A percentile compares a stretch with the other conserved stretches of the same genome.
phyloP scores from a whole-genome alignment of 2,329 filamentous ascomycete genomes.

The Arthrobotrys conoides region DNA sequence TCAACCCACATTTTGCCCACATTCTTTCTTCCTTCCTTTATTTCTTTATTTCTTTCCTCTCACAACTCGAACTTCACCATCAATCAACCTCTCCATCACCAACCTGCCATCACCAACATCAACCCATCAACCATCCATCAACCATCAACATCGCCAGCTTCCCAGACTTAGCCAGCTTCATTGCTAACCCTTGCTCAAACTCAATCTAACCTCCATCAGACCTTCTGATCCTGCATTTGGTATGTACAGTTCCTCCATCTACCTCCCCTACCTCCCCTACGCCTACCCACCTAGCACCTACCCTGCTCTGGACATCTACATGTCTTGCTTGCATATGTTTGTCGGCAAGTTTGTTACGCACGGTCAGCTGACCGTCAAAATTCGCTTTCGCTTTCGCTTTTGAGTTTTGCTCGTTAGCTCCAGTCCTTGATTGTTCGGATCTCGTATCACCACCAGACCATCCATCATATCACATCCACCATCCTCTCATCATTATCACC shows the following conservation, averaged over 20 bases:
- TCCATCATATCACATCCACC: neutral
- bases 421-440: constrained; percentile 33
- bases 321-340: neutral
- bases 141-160: neutral
- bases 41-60: neutral
- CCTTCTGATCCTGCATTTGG: neutral
- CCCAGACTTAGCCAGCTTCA: neutral
- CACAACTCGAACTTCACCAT: neutral
- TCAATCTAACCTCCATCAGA: no score
- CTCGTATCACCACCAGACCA: constrained; percentile 26
- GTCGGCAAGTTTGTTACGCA: constrained; percentile 45
- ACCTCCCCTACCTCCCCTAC: no score
- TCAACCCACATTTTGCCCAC: no score
- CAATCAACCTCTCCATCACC: neutral
- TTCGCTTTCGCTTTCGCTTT: constrained; percentile 31
- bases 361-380: constrained; percentile 58
- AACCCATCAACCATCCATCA: neutral
- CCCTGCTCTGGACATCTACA: neutral
- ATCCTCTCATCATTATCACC: neutral
- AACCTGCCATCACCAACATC: neutral
- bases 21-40: neutral
- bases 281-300: no score
- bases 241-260: neutral
- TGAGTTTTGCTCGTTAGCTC: constrained; percentile 33
- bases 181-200: neutral